Evolutionary conservation across 805 yeast species (phyloP).

Genomic region (Barnettozyma botsteinii): DNA sequence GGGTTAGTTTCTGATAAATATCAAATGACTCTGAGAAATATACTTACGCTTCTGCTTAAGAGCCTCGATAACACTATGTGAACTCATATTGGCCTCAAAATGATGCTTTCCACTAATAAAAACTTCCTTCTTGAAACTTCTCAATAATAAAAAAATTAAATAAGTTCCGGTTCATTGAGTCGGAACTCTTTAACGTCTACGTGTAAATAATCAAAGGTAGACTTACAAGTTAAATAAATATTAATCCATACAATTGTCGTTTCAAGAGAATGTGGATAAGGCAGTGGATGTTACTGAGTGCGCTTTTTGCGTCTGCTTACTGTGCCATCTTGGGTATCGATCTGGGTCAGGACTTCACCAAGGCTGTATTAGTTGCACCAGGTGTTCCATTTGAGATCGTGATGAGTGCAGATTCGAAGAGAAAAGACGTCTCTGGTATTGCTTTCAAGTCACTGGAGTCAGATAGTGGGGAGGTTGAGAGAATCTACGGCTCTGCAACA

Average conservation of each 20-base stretch:
- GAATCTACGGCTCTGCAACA: constrained; percentile 77
- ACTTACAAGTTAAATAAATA: too few species aligned
- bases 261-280: constrained; percentile 9
- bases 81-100: too few species aligned
- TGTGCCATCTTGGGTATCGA: constrained; percentile 86
- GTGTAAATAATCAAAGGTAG: too few species aligned
- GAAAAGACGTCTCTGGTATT: constrained; percentile 82
- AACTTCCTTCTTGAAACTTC: too few species aligned
- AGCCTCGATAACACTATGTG: constrained; percentile 20
- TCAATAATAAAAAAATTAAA: background rate
- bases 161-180: too few species aligned
- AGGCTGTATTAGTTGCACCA: constrained; percentile 87
- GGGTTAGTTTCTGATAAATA: too few species aligned
- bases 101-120: background rate
- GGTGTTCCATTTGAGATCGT: constrained; percentile 84
- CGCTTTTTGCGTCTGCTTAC: constrained; percentile 30
- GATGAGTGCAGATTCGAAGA: constrained; percentile 82
- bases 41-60: constrained; percentile 23
- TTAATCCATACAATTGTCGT: too few species aligned
- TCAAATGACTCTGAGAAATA: too few species aligned
- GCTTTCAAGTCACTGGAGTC: constrained; percentile 45
- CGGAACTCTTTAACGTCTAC: background rate
- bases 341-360: constrained; percentile 80
- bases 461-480: constrained; percentile 47
- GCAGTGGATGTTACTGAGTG: constrained; percentile 2